Conservation (phyloP, 805 yeast species). For the Teunomyces cretensis region DNA sequence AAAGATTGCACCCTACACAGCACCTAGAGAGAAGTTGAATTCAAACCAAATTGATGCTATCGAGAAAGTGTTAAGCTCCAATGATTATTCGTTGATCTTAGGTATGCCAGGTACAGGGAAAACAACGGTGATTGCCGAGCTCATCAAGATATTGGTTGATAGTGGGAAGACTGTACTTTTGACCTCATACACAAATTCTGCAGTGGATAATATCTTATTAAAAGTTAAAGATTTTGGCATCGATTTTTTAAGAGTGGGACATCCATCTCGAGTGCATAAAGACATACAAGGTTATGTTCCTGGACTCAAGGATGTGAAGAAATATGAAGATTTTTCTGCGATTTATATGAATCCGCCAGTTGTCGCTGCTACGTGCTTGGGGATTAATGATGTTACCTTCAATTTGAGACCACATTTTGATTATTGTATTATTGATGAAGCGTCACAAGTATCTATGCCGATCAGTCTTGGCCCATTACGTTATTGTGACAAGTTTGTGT, state of each 20-base stretch:
- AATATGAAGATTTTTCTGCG: constrained; percentile 45
- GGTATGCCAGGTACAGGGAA: constrained; percentile 99
- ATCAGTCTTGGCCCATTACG: constrained; percentile 85
- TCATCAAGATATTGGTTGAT: constrained; percentile 60
- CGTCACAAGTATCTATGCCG: constrained; percentile 93
- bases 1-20: constrained; percentile 15
- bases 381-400: constrained; percentile 65
- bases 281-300: constrained; percentile 56
- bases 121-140: constrained; percentile 81
- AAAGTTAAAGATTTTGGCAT: constrained; percentile 50
- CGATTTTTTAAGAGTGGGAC: constrained; percentile 67
- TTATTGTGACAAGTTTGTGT: constrained; percentile 71
- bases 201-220: constrained; percentile 87
- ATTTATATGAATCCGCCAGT: constrained; percentile 60
- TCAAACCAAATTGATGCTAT: constrained; percentile 72
- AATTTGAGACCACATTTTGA: constrained; percentile 62
- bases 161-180: constrained; percentile 68
- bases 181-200: constrained; percentile 91
- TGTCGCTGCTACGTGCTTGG: constrained; percentile 88
- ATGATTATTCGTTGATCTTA: constrained; percentile 76
- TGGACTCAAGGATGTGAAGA: constrained; percentile 29
- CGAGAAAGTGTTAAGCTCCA: constrained; percentile 56
- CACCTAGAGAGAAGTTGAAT: constrained; percentile 46
- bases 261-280: constrained; percentile 57
- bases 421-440: constrained; percentile 94